Conservation (phyloP, 495 filamentous ascomycete genomes). For the Gamarada debralockiae region DNA sequence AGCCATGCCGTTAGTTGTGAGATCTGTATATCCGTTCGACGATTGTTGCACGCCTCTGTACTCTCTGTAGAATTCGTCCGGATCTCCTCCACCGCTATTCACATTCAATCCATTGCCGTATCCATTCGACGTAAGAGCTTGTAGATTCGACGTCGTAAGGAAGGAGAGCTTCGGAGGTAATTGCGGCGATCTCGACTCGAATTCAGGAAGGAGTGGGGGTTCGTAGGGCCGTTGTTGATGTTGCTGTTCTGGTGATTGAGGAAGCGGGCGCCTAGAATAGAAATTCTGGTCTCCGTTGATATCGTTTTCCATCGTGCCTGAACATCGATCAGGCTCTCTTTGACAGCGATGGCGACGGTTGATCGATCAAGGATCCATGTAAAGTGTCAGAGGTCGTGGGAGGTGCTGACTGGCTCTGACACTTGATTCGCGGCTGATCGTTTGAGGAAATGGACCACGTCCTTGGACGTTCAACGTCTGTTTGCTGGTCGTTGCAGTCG, state of each 20-base stretch:
- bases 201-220: constrained; percentile 13
- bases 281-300: constrained; percentile 27
- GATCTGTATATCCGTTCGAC: constrained; percentile 30
- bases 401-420: constrained; percentile 13
- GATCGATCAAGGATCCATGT: constrained; percentile 11
- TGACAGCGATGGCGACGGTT: not conserved
- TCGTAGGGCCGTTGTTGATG: constrained; percentile 11
- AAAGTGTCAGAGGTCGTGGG: constrained; percentile 22
- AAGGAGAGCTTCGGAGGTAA: constrained; percentile 18
- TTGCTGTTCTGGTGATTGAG: constrained; percentile 5
- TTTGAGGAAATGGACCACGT: constrained; percentile 10
- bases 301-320: constrained; percentile 23
- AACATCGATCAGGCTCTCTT: constrained; percentile 21
- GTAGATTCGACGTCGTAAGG: constrained; percentile 21
- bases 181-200: constrained; percentile 14
- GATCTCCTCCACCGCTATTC: constrained; percentile 31
- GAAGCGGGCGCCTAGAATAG: constrained; percentile 19
- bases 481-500: too few species aligned
- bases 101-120: constrained; percentile 5
- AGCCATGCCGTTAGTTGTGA: constrained; percentile 15
- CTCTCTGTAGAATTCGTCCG: constrained; percentile 50
- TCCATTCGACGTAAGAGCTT: constrained; percentile 20
- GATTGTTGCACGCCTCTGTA: constrained; percentile 34
- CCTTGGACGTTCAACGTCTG: constrained; percentile 2
- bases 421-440: constrained; percentile 17